Conservation (phyloP, 305 asterid species). For the Rubia peregrina region DNA sequence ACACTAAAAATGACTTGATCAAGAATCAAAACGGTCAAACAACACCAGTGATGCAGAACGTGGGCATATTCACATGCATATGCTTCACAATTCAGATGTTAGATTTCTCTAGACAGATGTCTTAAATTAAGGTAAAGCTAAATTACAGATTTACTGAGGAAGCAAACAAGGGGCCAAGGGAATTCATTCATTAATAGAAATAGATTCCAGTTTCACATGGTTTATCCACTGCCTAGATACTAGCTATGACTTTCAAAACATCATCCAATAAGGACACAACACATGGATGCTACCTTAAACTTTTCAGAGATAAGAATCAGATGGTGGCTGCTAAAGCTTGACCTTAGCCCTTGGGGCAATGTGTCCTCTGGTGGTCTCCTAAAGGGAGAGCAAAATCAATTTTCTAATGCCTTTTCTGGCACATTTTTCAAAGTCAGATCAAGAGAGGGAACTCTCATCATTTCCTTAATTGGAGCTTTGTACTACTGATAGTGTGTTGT, state of each 20-base stretch:
- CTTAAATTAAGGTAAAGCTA: not conserved
- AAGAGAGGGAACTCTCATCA: constrained; percentile 5
- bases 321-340: constrained; percentile 11
- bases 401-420: constrained; percentile 20
- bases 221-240: constrained; percentile 13
- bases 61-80: constrained; percentile 18
- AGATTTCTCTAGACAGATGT: not conserved
- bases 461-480: constrained; percentile 20
- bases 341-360: constrained; percentile 16
- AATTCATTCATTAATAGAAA: not conserved
- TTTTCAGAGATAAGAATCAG: not conserved
- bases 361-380: constrained; percentile 49
- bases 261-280: constrained; percentile 36
- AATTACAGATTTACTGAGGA: not conserved
- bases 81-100: not conserved
- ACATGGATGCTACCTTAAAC: constrained; percentile 39
- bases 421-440: constrained; percentile 26
- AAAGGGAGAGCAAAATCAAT: constrained; percentile 23
- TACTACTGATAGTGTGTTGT: constrained; percentile 13
- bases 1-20: not conserved
- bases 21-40: constrained; percentile 17
- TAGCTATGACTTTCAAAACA: constrained; percentile 2
- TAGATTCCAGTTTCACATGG: constrained; percentile 54
- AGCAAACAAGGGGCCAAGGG: not conserved
- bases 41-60: constrained; percentile 13